Conservation (phyloP, 345 rosid species). For the Dovyalis caffra region DNA sequence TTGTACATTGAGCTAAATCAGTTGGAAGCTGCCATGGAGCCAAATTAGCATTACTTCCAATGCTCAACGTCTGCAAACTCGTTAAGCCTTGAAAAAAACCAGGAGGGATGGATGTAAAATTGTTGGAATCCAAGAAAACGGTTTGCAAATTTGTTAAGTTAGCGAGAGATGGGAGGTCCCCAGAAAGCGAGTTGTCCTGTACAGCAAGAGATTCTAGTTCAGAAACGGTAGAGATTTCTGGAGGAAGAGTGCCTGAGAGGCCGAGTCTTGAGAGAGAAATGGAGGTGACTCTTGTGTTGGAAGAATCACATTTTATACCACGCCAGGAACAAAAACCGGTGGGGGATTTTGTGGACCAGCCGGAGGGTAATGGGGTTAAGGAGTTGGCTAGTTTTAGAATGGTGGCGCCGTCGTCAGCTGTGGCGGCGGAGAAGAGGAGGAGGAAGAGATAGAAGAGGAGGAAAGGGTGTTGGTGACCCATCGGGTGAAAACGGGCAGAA, state of each 20-base stretch:
- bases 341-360: slow-evolving; percentile 56
- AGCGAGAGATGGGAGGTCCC: slow-evolving; percentile 62
- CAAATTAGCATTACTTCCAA: slow-evolving; percentile 38
- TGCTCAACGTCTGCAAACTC: slow-evolving; percentile 45
- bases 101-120: slow-evolving; percentile 50
- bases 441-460: slow-evolving; percentile 14
- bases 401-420: slow-evolving; percentile 55
- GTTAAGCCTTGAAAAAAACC: slow-evolving; percentile 66
- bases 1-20: slow-evolving; percentile 46
- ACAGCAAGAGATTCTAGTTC: slow-evolving; percentile 45
- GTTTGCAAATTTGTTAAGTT: slow-evolving; percentile 43
- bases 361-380: slow-evolving; percentile 43
- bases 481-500: background rate
- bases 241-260: slow-evolving; percentile 50
- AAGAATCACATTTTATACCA: slow-evolving; percentile 51
- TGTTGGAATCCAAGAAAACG: slow-evolving; percentile 48
- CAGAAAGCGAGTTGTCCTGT: slow-evolving; percentile 57
- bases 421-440: slow-evolving; percentile 13
- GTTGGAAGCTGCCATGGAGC: slow-evolving; percentile 61
- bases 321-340: slow-evolving; percentile 52
- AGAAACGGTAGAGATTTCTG: slow-evolving; percentile 54
- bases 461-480: slow-evolving; percentile 1
- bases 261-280: slow-evolving; percentile 40
- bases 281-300: slow-evolving; percentile 38
- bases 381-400: slow-evolving; percentile 47